Conservation (phyloP, 371 early-diverging fungal genomes). For the Basidiobolus meristosporus region DNA sequence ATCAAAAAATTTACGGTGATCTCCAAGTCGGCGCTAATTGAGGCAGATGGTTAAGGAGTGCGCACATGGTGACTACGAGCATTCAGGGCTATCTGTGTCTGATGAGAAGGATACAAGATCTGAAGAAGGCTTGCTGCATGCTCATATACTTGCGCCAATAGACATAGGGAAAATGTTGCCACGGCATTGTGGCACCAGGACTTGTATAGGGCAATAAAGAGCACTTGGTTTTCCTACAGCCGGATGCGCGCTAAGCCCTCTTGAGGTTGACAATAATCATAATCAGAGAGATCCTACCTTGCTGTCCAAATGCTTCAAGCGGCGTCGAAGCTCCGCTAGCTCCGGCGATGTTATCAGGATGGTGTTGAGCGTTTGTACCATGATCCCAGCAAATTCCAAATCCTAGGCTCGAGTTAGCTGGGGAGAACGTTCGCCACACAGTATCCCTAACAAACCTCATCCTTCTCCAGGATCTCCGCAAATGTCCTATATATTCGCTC, state of each 20-base stretch:
- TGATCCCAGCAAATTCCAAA: conserved; percentile 70
- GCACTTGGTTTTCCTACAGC: conserved; percentile 28
- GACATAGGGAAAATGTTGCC: conserved; percentile 66
- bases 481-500: conserved; percentile 70
- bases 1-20: conserved; percentile 75
- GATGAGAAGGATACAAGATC: conserved; percentile 31
- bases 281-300: conserved; percentile 16
- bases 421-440: neutral
- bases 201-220: conserved; percentile 61
- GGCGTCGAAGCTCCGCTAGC: conserved; percentile 47
- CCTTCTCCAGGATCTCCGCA: conserved; percentile 60
- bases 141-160: conserved; percentile 79
- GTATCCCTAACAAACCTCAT: conserved; percentile 18
- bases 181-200: conserved; percentile 89
- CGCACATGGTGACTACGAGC: no score
- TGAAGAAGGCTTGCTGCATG: conserved; percentile 56
- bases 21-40: conserved; percentile 57
- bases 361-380: conserved; percentile 84
- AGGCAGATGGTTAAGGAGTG: neutral
- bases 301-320: conserved; percentile 45
- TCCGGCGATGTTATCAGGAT: conserved; percentile 84
- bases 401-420: conserved; percentile 22
- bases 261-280: no score
- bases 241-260: neutral
- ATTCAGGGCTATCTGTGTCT: neutral